Percentiles rank a stretch among this genome's conserved stretches.
phyloP scores from a whole-genome alignment of 2,329 filamentous ascomycete genomes.

The Hypoxylon sp. region DNA sequence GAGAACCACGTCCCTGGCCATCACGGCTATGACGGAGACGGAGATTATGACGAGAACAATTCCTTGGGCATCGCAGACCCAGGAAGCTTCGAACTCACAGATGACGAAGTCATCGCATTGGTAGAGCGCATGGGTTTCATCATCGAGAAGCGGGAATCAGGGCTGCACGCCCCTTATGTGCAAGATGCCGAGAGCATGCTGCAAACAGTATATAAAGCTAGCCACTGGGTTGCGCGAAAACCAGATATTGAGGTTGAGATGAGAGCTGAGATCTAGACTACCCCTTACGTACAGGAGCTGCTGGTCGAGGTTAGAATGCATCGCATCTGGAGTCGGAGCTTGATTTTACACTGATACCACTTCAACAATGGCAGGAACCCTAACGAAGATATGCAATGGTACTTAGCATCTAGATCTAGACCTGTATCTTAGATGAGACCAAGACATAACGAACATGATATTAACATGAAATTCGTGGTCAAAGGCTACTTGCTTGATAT shows the following conservation, averaged over 20 bases:
- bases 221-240: conserved; percentile 90
- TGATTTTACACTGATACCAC: conserved; percentile 31
- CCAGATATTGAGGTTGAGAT: conserved; percentile 47
- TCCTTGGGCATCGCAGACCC: conserved; percentile 85
- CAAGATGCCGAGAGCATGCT: conserved; percentile 89
- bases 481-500: not conserved
- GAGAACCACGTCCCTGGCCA: conserved; percentile 78
- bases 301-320: conserved; percentile 19
- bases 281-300: conserved; percentile 4
- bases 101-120: conserved; percentile 87
- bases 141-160: conserved; percentile 73
- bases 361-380: conserved; percentile 4
- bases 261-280: conserved; percentile 20
- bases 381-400: conserved; percentile 19
- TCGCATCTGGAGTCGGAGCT: conserved; percentile 31
- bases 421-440: conserved; percentile 33
- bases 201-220: conserved; percentile 83
- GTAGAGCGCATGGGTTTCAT: conserved; percentile 82
- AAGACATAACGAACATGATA: conserved; percentile 15
- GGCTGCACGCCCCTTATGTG: conserved; percentile 85
- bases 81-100: conserved; percentile 89
- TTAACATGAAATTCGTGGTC: not conserved
- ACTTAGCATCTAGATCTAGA: conserved; percentile 7
- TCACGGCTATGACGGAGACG: conserved; percentile 67
- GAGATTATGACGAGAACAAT: conserved; percentile 63